Percentiles rank a stretch among this genome's conserved stretches.
phyloP scores from a whole-genome alignment of 2,329 filamentous ascomycete species.

The Colletotrichum costaricense region DNA sequence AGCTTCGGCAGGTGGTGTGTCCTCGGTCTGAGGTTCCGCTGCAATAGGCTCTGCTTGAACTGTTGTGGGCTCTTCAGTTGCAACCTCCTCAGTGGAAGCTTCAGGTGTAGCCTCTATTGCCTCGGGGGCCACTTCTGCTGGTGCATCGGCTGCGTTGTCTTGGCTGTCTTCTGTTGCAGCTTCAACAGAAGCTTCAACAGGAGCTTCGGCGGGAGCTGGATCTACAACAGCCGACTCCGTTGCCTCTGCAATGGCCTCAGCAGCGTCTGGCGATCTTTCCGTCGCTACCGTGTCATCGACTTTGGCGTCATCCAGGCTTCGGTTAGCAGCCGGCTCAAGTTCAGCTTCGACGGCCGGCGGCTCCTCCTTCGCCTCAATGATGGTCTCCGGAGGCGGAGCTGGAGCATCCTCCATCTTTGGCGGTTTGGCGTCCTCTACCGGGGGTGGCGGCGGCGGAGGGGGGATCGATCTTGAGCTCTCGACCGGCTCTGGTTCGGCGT shows the following conservation, averaged over 20 bases:
- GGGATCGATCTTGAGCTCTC: slow-evolving; percentile 2
- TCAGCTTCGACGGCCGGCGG: neutral
- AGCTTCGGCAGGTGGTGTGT: neutral
- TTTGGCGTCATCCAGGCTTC: neutral
- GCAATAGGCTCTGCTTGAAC: neutral
- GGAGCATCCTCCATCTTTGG: slow-evolving; percentile 17
- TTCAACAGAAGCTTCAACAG: neutral
- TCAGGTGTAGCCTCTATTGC: neutral
- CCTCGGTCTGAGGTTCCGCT: neutral
- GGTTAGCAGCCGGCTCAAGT: neutral
- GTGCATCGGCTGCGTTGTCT: neutral
- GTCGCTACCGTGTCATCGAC: neutral
- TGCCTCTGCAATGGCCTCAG: neutral
- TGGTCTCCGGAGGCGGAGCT: slow-evolving; percentile 5
- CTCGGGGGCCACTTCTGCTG: neutral
- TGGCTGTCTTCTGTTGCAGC: neutral
- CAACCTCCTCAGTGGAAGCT: neutral
- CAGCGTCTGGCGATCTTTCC: neutral
- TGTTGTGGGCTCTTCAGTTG: neutral
- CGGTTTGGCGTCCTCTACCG: slow-evolving; percentile 12
- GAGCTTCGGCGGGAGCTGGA: neutral
- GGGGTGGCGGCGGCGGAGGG: slow-evolving; percentile 3
- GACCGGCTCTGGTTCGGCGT: slow-evolving; percentile 12
- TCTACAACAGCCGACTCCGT: neutral
- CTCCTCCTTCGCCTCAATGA: neutral